Base-by-base conservation (phyloP, 2,329 filamentous ascomycete genomes). In the Ophiosphaerella narmari region DNA sequence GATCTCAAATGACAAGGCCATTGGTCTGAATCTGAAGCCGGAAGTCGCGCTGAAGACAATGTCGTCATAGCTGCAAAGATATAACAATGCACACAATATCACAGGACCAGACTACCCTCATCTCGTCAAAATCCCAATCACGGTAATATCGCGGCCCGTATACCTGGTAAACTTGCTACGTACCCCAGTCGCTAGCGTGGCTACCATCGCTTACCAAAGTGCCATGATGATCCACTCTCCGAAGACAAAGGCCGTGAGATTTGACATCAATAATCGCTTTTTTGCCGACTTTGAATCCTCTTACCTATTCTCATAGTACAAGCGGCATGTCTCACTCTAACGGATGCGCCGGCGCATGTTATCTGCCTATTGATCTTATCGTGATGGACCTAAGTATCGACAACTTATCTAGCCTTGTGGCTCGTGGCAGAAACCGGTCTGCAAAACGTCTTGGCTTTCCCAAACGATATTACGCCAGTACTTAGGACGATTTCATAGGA, bases 211-310 rank as follows among this genome's bases (percentile, higher is more conserved):
- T 39, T 46, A 35, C 44, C 44, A 29, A 46, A 26, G 29, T 37
- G 29, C 46, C 45, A 37, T 33, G n/a, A 47, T 41, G 34, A 35
- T 44, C 41, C 49, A 46, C 39, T 41, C 33, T 26, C 46, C 39
- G 37, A 39, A 43, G 54, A 54, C 54, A 51, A 54, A 42, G 49
- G 41, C 46, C 43, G 39, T 39, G 46, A 39, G 24, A 18, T 36
- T 37, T 33, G 14, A 43, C 21, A 34, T 23, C 18, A 39, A 26
- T 36, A 24, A 40, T 35, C 26, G 29, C 47, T 21, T 21, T 21
- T 39, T 14, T 43, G 39, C 48, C 39, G 39, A n/a, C 13, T 11
- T 33, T 42, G 32, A 34, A 41, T 43, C 43, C 46, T 32, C 37
- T 56, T 56, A 56, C 54, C 47, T 56, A 48, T 32, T 48, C 36